Conservation (phyloP, 1,284 basidiomycete species). For the Ustilago shanxiensis region DNA sequence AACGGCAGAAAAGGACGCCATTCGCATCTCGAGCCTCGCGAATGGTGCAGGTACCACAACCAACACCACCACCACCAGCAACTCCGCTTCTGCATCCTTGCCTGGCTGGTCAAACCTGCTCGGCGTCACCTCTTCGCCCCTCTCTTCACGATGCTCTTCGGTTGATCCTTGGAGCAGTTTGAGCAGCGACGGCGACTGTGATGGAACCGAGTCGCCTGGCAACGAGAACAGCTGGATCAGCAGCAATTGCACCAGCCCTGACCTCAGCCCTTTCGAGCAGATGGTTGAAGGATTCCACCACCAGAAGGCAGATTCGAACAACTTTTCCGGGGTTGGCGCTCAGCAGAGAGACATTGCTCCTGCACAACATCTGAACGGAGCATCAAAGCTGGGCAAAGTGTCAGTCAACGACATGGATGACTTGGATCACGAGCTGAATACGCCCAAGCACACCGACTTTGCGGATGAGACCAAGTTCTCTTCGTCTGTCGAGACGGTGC, state of each 20-base stretch:
- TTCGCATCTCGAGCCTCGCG: slow-evolving; percentile 17
- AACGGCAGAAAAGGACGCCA: slow-evolving; percentile 31
- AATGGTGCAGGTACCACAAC: background rate
- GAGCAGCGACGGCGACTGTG: slow-evolving; percentile 55
- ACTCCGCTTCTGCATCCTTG: slow-evolving; percentile 9
- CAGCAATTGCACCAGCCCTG: slow-evolving; percentile 56
- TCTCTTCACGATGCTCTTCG: slow-evolving; percentile 56
- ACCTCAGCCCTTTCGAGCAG: slow-evolving; percentile 44
- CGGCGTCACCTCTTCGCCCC: slow-evolving; percentile 39
- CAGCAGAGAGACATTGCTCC: slow-evolving; percentile 12
- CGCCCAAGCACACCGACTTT: slow-evolving; percentile 32
- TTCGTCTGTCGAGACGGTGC: slow-evolving; percentile 46
- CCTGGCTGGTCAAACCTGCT: slow-evolving; percentile 36
- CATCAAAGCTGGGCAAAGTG: background rate
- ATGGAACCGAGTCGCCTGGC: slow-evolving; percentile 47
- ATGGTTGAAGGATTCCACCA: slow-evolving; percentile 20
- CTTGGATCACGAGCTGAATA: slow-evolving; percentile 28
- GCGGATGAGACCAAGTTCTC: slow-evolving; percentile 38
- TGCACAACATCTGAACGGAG: slow-evolving; percentile 10
- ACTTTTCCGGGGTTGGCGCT: slow-evolving; percentile 2
- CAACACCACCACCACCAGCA: background rate
- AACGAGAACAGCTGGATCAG: slow-evolving; percentile 57
- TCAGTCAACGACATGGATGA: background rate
- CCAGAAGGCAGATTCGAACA: slow-evolving; percentile 16
- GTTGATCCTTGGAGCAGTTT: slow-evolving; percentile 56